Evolutionary conservation across 768 basidiomycete genomes (phyloP), one percentile per base, ranked within the genome.

Genomic region (Coprinopsis marcescibilis): DNA sequence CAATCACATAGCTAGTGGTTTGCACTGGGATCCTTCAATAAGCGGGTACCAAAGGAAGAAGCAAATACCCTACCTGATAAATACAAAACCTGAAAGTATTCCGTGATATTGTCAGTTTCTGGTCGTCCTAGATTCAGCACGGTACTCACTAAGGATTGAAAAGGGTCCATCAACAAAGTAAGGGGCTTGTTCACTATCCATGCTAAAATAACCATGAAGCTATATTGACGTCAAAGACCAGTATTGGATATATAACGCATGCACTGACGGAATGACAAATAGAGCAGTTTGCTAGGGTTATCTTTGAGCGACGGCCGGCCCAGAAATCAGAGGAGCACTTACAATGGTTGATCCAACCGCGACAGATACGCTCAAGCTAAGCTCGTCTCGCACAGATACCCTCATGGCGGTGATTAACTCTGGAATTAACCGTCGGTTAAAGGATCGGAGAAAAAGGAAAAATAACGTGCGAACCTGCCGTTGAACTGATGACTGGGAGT

Each of bases 381-480:
- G 71, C 60, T 89, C 87, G 57, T 83, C 81, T 64, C 85, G 83
- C 41, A 89, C 84, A 0, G 92, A 90, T n/a, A 89, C 88, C 29
- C 83, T 89, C 51, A 96, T 77, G 10, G 91, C 90, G 4, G 88
- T 94, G 46, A 92, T 79, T 53, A 89, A 91, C 65, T 96, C 93
- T 78, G 62, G 45, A 52, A 54, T 35, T 55, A 42, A 15, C 24
- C 19, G 33, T 23, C 37, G 24, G 21, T 23, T 23, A 23, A 15
- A 10, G 8, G 6, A 15, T 40, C 11, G 7, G 10, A 36, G 6
- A 17, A 55, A 43, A 29, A 27, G 1, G 26, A 21, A 24, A 44
- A 27, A 35, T 14, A 14, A 29, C 20, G 19, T 3, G 47, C 43
- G 17, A 29, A 85, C 87, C 87, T 58, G 89, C 85, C 26, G 90